phyloP scores from a whole-genome alignment of 257 asterid species.

The Ballota nigra region DNA sequence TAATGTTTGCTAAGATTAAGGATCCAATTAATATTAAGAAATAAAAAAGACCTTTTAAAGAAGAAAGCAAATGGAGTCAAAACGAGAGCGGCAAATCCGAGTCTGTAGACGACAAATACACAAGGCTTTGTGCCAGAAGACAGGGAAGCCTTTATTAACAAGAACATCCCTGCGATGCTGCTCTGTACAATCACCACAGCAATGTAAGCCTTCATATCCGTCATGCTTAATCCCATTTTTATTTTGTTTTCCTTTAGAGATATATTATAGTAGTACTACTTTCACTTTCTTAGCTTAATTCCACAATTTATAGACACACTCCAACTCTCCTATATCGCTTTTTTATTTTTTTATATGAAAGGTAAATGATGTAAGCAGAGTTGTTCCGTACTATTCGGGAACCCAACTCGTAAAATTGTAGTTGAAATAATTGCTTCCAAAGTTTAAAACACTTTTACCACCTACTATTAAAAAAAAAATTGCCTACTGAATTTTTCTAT shows the following conservation, averaged over 20 bases:
- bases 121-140: constrained; percentile 13
- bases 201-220: not conserved
- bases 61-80: constrained; percentile 9
- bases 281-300: not conserved
- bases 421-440: no score
- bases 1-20: no score
- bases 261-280: no score
- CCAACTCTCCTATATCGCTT: not conserved
- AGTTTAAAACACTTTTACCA: no score
- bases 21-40: no score
- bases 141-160: constrained; percentile 5
- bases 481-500: no score
- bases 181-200: not conserved
- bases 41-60: not conserved
- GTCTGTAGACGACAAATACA: constrained; percentile 14
- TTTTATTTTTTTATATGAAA: no score
- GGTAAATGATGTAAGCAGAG: no score
- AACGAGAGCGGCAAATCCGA: not conserved
- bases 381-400: no score
- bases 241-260: not conserved
- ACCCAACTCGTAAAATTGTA: no score
- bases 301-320: not conserved
- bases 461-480: no score
- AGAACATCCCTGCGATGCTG: constrained; percentile 8
- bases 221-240: not conserved